A percentile compares a stretch with the other conserved stretches of the same genome.
Evolutionary conservation across 495 filamentous ascomycete genomes (phyloP).

Genomic region (Thermochaetoides thermophila): DNA sequence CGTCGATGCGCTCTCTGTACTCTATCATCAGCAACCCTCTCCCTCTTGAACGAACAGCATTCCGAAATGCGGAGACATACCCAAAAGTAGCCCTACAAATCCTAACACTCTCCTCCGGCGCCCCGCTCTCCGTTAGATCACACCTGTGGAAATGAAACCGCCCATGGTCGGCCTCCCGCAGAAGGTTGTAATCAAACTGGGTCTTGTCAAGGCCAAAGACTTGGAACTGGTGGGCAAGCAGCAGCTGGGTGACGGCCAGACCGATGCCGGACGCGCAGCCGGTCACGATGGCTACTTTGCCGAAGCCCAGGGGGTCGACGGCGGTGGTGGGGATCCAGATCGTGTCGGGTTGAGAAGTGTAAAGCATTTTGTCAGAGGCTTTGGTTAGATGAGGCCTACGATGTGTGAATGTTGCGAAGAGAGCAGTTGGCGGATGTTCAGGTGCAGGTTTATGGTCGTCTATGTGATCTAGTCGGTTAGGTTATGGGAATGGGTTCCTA

Average conservation of each 20-base stretch:
- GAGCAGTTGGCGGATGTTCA: too few relatives aligned
- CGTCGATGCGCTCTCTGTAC: conserved; percentile 19
- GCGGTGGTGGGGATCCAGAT: conserved; percentile 5
- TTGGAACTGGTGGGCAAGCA: conserved; percentile 23
- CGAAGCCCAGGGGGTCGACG: conserved; percentile 17
- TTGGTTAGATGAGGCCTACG: too few relatives aligned
- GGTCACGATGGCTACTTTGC: conserved; percentile 25
- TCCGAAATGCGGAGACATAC: conserved; percentile 7
- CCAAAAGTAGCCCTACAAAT: conserved; percentile 17
- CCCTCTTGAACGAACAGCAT: background rate
- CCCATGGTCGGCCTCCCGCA: conserved; percentile 15
- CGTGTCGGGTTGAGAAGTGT: too few relatives aligned
- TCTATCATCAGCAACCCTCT: background rate
- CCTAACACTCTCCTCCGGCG: conserved; percentile 18
- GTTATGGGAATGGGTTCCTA: too few relatives aligned
- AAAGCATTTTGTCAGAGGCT: too few relatives aligned
- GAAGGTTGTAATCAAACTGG: conserved; percentile 16
- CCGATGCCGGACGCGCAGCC: conserved; percentile 30
- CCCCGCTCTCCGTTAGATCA: conserved; percentile 15
- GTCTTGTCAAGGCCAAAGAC: conserved; percentile 26
- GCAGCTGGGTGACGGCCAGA: conserved; percentile 22
- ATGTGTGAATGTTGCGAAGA: too few relatives aligned
- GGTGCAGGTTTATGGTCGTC: too few relatives aligned
- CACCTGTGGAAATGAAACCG: conserved; percentile 21
- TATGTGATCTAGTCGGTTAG: too few relatives aligned